Percentiles rank a stretch among this genome's conserved stretches.
Evolutionary conservation across 2,329 filamentous ascomycete genomes (phyloP).

Genomic region (Fusarium zealandicum): DNA sequence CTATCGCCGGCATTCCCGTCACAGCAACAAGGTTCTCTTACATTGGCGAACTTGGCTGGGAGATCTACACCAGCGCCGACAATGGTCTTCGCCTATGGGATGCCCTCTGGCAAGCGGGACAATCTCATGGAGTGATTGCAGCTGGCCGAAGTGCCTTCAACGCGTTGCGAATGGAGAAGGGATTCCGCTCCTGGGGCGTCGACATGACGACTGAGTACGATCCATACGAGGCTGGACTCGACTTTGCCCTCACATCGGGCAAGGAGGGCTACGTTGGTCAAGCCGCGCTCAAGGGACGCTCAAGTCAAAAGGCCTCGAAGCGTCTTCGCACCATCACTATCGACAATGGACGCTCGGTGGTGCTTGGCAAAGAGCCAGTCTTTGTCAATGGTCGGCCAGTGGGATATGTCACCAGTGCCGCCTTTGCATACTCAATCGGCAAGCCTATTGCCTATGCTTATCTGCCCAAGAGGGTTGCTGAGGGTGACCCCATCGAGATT

Average conservation of each 20-base stretch:
- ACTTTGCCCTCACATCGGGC: slow-evolving; percentile 54
- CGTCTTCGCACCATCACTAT: slow-evolving; percentile 59
- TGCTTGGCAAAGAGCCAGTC: slow-evolving; percentile 69
- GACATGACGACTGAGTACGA: slow-evolving; percentile 69
- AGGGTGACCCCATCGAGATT: slow-evolving; percentile 62
- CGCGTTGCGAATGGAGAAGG: slow-evolving; percentile 65
- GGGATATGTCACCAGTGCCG: slow-evolving; percentile 68
- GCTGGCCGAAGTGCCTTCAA: slow-evolving; percentile 66
- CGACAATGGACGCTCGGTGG: slow-evolving; percentile 62
- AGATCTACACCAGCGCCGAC: slow-evolving; percentile 67
- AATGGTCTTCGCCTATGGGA: slow-evolving; percentile 67
- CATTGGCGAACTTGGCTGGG: slow-evolving; percentile 69
- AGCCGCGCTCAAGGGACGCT: slow-evolving; percentile 53
- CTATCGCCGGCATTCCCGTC: slow-evolving; percentile 63
- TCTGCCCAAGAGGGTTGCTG: slow-evolving; percentile 55
- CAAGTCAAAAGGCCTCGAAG: slow-evolving; percentile 45
- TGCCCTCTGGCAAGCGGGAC: slow-evolving; percentile 60
- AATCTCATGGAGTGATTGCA: slow-evolving; percentile 62
- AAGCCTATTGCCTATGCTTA: slow-evolving; percentile 68
- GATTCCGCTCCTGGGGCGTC: slow-evolving; percentile 62
- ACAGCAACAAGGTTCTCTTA: slow-evolving; percentile 63
- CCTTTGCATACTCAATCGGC: slow-evolving; percentile 65
- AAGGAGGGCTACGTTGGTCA: slow-evolving; percentile 62
- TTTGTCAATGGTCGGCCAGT: slow-evolving; percentile 54
- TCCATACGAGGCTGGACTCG: slow-evolving; percentile 65